phyloP scores from a whole-genome alignment of 1,284 basidiomycete genomes.

The Fereydounia khargensis region DNA sequence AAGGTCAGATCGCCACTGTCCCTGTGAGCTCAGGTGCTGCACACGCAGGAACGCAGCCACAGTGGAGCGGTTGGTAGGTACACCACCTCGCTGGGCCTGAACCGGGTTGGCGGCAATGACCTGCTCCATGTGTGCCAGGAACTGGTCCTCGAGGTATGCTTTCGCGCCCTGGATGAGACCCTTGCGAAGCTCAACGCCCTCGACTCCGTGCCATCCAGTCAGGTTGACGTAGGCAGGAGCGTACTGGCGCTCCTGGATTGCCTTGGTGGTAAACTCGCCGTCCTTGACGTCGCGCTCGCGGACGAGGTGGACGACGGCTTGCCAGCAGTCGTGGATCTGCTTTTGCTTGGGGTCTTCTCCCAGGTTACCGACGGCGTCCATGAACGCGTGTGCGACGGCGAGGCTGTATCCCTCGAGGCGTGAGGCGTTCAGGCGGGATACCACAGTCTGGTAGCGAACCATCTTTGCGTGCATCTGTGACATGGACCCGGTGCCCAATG shows the following conservation, averaged over 20 bases:
- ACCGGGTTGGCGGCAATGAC: slow-evolving; percentile 78
- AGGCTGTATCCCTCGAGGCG: slow-evolving; percentile 40
- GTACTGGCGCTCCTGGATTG: slow-evolving; percentile 60
- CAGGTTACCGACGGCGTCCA: slow-evolving; percentile 38
- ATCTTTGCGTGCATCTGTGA: slow-evolving; percentile 50
- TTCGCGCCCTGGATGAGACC: slow-evolving; percentile 71
- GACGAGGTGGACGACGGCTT: slow-evolving; percentile 60
- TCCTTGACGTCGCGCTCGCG: slow-evolving; percentile 60
- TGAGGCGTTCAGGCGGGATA: slow-evolving; percentile 45
- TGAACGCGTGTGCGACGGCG: slow-evolving; percentile 41
- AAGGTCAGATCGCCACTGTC: slow-evolving; percentile 44
- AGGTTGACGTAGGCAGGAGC: slow-evolving; percentile 60
- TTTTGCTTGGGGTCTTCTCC: slow-evolving; percentile 38
- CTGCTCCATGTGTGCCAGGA: slow-evolving; percentile 76
- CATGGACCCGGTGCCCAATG: slow-evolving; percentile 4
- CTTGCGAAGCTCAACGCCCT: slow-evolving; percentile 47
- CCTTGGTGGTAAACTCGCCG: slow-evolving; percentile 50
- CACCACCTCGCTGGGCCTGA: slow-evolving; percentile 82
- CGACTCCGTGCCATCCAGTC: slow-evolving; percentile 11
- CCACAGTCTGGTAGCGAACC: slow-evolving; percentile 49
- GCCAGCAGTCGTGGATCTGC: slow-evolving; percentile 59
- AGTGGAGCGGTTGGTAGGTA: slow-evolving; percentile 81
- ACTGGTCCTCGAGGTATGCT: slow-evolving; percentile 73
- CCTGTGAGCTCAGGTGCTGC: slow-evolving; percentile 41
- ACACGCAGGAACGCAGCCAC: slow-evolving; percentile 61